Evolutionary conservation across 352 stramenopile genomes (phyloP), one percentile per base, ranked within the genome.

Genomic region (Phytopythium mirpurense): DNA sequence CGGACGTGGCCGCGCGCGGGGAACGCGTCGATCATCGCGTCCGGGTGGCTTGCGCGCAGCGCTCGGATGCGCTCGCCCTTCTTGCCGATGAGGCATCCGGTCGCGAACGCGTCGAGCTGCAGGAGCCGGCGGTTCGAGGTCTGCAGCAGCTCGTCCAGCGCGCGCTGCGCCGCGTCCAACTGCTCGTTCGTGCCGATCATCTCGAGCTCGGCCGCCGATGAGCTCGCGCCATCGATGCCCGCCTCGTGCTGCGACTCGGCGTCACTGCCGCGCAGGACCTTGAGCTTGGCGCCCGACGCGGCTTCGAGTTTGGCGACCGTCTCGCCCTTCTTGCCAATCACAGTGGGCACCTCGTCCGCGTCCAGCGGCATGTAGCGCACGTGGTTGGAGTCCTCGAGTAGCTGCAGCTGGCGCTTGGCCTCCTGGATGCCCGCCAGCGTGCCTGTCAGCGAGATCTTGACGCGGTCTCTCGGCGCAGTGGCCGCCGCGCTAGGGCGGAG

Each of bases 21-120:
- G 60, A 88, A 92, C 24, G 78, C 78, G 27, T 88, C 77, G n/a
- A 92, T 46, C 21, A 47, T 86, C 9, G 78, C 79, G 9, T 86
- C 75, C 2, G 76, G 78, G 52, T 88, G 76, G 36, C 63, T 70
- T 50, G 71, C 61, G 24, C 82, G 82, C 53, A 92, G 59, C 15
- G 77, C 41, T 41, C 89, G 89, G 47, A 92, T 92, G 36, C 79
- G 76, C 49, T 92, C 82, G 31, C 82, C 82, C 62, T 92, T 92
- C 41, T 86, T 87, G 10, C 82, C 82, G 23, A 92, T 92, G 48
- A 92, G 60, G 35, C 79, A 89, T 1, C 74, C 73, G 3, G 72
- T 78, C 2, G 82, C 69, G 49, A 92, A 90, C 12, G 78, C 67
- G 57, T 92, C 82, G 8, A 92, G 59, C 43, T 88, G 74, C 51